Conservation (phyloP, 1,284 basidiomycete genomes). For the Pyrrhoderma noxium region DNA sequence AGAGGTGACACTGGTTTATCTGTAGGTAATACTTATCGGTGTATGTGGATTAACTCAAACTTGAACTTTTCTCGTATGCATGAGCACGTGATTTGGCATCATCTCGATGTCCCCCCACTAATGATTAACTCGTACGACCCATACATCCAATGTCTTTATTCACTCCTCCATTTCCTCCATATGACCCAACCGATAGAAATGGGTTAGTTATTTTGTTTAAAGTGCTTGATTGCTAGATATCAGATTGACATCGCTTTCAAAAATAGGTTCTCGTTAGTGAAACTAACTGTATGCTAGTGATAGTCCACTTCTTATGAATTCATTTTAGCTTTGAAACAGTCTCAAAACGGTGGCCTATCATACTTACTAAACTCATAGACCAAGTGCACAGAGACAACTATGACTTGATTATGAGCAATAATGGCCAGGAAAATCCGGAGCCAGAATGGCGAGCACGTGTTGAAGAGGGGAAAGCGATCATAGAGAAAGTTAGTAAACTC, state of each 20-base stretch:
- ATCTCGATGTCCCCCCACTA: too few relatives aligned
- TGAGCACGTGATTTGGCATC: too few relatives aligned
- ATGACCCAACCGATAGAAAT: constrained; percentile 57
- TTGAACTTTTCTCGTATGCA: too few relatives aligned
- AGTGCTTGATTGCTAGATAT: too few relatives aligned
- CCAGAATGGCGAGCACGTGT: constrained; percentile 35
- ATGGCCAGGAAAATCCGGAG: neutral
- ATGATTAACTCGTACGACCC: too few relatives aligned
- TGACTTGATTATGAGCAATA: constrained; percentile 32
- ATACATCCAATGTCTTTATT: constrained; percentile 31
- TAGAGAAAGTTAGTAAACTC: constrained; percentile 71
- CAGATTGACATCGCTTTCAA: too few relatives aligned
- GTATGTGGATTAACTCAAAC: too few relatives aligned
- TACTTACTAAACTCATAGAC: constrained; percentile 76
- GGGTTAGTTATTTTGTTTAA: constrained; percentile 35
- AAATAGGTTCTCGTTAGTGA: constrained; percentile 47
- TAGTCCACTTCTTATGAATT: constrained; percentile 41
- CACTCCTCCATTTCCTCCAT: constrained; percentile 48
- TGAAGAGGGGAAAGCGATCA: constrained; percentile 72
- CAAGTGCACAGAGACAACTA: constrained; percentile 57
- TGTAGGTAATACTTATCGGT: too few relatives aligned
- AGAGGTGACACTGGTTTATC: too few relatives aligned
- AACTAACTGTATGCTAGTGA: neutral
- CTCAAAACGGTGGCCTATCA: constrained; percentile 80
- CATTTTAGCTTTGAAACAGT: constrained; percentile 53